Evolutionary conservation across 2,329 filamentous ascomycete genomes (phyloP).

Genomic region (Leptographium galeiforme): DNA sequence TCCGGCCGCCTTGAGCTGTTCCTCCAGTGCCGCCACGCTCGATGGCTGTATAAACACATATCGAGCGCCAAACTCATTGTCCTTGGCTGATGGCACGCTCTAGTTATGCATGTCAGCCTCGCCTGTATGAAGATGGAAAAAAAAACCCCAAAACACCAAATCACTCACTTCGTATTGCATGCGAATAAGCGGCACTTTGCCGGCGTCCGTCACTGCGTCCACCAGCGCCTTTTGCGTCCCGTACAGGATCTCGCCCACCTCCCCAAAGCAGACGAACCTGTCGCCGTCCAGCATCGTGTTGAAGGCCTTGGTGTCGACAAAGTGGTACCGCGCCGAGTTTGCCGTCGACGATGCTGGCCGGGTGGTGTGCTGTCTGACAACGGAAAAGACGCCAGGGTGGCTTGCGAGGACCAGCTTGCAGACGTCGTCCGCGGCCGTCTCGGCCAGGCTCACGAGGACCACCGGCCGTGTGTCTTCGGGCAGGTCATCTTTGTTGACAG

Average conservation of each 20-base stretch:
- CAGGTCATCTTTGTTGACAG: slow-evolving; percentile 15
- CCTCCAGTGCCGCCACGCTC: slow-evolving; percentile 21
- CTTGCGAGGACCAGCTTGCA: slow-evolving; percentile 48
- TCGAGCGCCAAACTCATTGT: slow-evolving; percentile 41
- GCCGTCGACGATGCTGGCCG: background rate
- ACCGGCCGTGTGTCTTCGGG: slow-evolving; percentile 41
- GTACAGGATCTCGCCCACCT: slow-evolving; percentile 34
- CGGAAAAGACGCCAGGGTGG: slow-evolving; percentile 51
- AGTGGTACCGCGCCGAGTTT: background rate
- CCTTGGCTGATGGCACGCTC: slow-evolving; percentile 43
- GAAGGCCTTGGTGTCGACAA: slow-evolving; percentile 39
- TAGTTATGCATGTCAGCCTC: background rate
- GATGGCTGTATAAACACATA: slow-evolving; percentile 39
- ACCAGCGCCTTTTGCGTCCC: slow-evolving; percentile 42
- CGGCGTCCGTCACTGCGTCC: slow-evolving; percentile 35
- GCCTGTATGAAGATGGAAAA: background rate
- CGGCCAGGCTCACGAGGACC: slow-evolving; percentile 53
- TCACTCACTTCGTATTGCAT: slow-evolving; percentile 37
- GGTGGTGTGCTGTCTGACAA: slow-evolving; percentile 41
- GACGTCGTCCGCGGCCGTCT: slow-evolving; percentile 50
- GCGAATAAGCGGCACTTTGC: slow-evolving; percentile 46
- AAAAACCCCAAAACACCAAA: background rate
- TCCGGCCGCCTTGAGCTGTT: slow-evolving; percentile 26
- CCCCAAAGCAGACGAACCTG: slow-evolving; percentile 42
- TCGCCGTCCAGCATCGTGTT: slow-evolving; percentile 46